A percentile compares a stretch with the other conserved stretches of the same genome.
phyloP scores from a whole-genome alignment of 2,329 filamentous ascomycete species.

The Epichloe elymi region DNA sequence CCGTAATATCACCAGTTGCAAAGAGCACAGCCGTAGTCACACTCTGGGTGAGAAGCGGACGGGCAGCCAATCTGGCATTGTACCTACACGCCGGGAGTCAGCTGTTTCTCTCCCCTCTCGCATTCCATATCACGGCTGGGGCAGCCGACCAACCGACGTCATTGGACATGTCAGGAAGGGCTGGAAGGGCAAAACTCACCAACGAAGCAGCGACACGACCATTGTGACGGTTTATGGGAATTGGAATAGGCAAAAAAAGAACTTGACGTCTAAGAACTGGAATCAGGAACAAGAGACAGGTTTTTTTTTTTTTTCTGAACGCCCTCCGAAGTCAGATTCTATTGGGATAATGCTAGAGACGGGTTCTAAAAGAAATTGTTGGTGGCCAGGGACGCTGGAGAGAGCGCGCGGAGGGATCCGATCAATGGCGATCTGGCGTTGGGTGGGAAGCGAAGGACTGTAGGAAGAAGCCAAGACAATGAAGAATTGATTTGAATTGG shows the following conservation, averaged over 20 bases:
- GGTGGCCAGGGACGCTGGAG: background rate
- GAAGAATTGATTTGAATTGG: no score
- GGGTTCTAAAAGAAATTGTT: background rate
- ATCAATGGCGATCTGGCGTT: background rate
- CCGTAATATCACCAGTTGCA: slow-evolving; percentile 77
- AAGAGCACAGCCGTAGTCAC: slow-evolving; percentile 87
- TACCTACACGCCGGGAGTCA: slow-evolving; percentile 48
- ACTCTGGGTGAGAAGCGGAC: slow-evolving; percentile 81
- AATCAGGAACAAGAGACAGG: background rate
- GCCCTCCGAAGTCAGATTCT: background rate
- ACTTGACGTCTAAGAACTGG: background rate
- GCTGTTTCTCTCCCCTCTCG: background rate
- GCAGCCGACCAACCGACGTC: background rate
- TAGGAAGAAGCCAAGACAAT: background rate
- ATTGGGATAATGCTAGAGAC: background rate
- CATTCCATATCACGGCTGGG: background rate
- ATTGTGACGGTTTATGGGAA: slow-evolving; percentile 1
- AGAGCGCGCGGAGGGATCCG: no score
- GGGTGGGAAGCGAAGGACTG: background rate
- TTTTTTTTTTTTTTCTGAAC: background rate
- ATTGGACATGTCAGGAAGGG: background rate
- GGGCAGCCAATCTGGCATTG: slow-evolving; percentile 64
- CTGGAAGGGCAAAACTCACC: slow-evolving; percentile 10
- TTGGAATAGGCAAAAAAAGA: background rate
- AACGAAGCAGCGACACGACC: slow-evolving; percentile 17